Conservation (phyloP, 352 stramenopile species). For the Sclerospora graminicola region DNA sequence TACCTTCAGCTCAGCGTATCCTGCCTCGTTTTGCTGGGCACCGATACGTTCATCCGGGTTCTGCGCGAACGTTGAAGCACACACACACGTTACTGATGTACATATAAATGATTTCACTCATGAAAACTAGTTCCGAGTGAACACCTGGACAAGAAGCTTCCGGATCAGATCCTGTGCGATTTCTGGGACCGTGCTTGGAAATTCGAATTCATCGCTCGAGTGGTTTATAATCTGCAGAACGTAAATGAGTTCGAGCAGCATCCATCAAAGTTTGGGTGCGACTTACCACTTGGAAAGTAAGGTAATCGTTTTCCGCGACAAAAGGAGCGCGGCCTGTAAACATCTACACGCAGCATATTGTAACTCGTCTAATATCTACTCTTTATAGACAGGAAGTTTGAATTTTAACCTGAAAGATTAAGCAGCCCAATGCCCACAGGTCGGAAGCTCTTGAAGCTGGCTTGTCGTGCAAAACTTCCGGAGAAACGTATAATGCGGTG, state of each 20-base stretch:
- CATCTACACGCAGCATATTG: slow-evolving; percentile 34
- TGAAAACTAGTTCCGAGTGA: neutral
- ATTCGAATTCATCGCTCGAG: slow-evolving; percentile 63
- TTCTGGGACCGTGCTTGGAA: slow-evolving; percentile 58
- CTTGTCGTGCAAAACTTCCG: slow-evolving; percentile 85
- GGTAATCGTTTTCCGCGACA: slow-evolving; percentile 84
- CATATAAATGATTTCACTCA: neutral
- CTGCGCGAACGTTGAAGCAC: slow-evolving; percentile 5
- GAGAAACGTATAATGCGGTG: slow-evolving; percentile 87
- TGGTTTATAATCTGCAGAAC: slow-evolving; percentile 64
- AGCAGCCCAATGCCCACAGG: slow-evolving; percentile 87
- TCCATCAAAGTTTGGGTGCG: neutral
- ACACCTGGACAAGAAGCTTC: slow-evolving; percentile 66
- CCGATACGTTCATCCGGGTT: slow-evolving; percentile 57
- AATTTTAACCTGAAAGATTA: slow-evolving; percentile 64
- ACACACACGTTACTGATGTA: neutral
- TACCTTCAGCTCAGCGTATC: slow-evolving; percentile 62
- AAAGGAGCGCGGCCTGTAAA: slow-evolving; percentile 78
- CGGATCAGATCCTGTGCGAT: slow-evolving; percentile 59
- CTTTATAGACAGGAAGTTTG: neutral
- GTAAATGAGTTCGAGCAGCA: slow-evolving; percentile 1
- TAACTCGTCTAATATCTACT: neutral
- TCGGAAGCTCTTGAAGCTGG: slow-evolving; percentile 70
- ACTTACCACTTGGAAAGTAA: slow-evolving; percentile 83
- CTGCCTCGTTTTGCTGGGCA: slow-evolving; percentile 51